A percentile compares a stretch with the other conserved stretches of the same genome.
Conservation (phyloP, 1,284 basidiomycete species). For the Anthracocystis walkeri region DNA sequence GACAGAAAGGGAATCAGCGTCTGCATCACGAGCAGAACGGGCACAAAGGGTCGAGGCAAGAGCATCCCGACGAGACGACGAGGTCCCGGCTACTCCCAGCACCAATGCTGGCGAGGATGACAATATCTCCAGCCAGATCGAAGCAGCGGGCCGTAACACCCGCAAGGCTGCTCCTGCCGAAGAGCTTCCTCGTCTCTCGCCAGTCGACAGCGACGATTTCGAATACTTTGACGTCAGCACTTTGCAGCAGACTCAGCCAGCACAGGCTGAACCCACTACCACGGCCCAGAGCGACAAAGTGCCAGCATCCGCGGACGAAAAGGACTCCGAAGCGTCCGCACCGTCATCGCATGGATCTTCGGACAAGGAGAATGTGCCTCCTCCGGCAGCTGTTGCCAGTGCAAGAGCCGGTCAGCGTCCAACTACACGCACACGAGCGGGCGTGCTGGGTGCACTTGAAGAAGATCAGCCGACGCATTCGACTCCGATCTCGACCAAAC, state of each 20-base stretch:
- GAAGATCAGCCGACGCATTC: constrained; percentile 27
- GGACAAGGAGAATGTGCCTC: constrained; percentile 50
- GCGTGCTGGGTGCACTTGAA: constrained; percentile 15
- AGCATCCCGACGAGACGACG: constrained; percentile 5
- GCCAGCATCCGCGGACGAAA: neutral
- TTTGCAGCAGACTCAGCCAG: constrained; percentile 3
- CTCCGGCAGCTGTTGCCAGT: constrained; percentile 3
- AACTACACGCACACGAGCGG: constrained; percentile 5
- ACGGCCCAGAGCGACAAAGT: neutral
- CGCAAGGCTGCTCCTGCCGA: constrained; percentile 3
- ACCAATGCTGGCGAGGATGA: neutral
- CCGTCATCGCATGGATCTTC: constrained; percentile 30
- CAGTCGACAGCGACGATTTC: constrained; percentile 35
- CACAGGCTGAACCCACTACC: neutral
- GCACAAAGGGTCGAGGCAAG: neutral
- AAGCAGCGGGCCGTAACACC: constrained; percentile 7
- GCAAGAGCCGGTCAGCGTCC: constrained; percentile 1
- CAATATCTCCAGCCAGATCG: constrained; percentile 16
- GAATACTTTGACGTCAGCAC: constrained; percentile 31
- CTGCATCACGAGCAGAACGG: neutral
- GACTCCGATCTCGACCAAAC: constrained; percentile 20
- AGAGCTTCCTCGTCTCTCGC: constrained; percentile 26
- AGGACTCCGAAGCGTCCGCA: neutral
- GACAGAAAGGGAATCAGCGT: too few relatives aligned
- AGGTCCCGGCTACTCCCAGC: constrained; percentile 4